phyloP scores from a whole-genome alignment of 169 alveolate genomes.

The Eimeria necatrix region DNA sequence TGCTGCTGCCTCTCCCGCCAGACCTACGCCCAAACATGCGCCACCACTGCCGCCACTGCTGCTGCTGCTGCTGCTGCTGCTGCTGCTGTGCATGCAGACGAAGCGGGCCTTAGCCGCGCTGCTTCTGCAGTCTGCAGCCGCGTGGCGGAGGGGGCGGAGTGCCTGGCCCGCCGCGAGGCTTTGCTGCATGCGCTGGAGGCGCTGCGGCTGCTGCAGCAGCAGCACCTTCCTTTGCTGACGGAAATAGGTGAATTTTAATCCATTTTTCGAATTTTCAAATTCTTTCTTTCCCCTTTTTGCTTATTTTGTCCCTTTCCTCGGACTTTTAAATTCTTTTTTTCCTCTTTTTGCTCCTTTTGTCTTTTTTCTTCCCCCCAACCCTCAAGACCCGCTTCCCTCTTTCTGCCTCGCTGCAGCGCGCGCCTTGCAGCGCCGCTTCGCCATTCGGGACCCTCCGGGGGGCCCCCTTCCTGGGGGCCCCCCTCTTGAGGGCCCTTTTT shows the following conservation, averaged over 20 bases:
- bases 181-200: conserved; percentile 34
- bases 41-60: background rate
- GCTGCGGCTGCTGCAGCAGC: conserved; percentile 33
- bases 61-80: background rate
- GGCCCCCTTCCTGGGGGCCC: background rate
- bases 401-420: conserved; percentile 26
- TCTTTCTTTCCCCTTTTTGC: background rate
- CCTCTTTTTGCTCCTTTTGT: background rate
- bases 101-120: background rate
- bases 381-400: background rate
- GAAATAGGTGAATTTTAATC: conserved; percentile 59
- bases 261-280: no score
- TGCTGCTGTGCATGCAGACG: conserved; percentile 29
- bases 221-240: conserved; percentile 46
- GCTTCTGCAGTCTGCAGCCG: background rate
- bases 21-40: no score
- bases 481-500: background rate
- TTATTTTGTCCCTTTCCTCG: background rate
- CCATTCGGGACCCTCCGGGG: background rate
- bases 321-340: background rate
- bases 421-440: conserved; percentile 36
- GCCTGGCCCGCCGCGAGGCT: conserved; percentile 6
- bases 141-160: conserved; percentile 42
- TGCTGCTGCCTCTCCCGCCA: background rate
- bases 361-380: background rate